Conservation (phyloP, 2,329 filamentous ascomycete genomes). For the Emmonsiellopsis sp. region DNA sequence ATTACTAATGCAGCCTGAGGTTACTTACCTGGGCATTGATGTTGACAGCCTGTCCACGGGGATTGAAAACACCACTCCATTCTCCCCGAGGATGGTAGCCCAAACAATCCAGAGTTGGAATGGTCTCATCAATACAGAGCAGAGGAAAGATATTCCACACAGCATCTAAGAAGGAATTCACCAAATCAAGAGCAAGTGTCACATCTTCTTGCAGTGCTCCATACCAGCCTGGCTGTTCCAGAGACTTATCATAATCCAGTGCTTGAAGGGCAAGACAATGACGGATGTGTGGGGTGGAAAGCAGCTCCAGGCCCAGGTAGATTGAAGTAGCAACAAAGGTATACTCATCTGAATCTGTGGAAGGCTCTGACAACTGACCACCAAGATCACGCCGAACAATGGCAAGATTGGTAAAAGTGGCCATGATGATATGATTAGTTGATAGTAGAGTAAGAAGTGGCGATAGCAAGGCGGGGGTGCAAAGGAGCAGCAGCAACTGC, state of each 20-base stretch:
- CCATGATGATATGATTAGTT: background rate
- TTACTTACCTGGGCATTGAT: background rate
- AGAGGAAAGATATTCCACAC: background rate
- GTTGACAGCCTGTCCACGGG: background rate
- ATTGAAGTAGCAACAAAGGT: background rate
- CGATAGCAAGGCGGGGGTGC: background rate
- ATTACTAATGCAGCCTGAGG: background rate
- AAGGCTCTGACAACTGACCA: background rate
- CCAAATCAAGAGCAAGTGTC: background rate
- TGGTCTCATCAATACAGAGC: background rate
- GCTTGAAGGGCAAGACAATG: background rate
- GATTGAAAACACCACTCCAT: background rate
- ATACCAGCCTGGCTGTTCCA: background rate
- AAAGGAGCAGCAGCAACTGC: constrained; percentile 15
- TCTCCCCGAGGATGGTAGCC: background rate
- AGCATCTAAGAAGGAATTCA: background rate
- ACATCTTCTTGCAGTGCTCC: background rate
- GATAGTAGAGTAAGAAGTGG: background rate
- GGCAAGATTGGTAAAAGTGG: background rate
- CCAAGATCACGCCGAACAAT: background rate
- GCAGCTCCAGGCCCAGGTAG: background rate
- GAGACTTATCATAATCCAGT: background rate
- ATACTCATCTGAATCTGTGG: background rate
- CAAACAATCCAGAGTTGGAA: background rate
- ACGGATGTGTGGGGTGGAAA: background rate